Evolutionary conservation across 78 protist species (phyloP).

Genomic region (Dictyostelium purpureum): DNA sequence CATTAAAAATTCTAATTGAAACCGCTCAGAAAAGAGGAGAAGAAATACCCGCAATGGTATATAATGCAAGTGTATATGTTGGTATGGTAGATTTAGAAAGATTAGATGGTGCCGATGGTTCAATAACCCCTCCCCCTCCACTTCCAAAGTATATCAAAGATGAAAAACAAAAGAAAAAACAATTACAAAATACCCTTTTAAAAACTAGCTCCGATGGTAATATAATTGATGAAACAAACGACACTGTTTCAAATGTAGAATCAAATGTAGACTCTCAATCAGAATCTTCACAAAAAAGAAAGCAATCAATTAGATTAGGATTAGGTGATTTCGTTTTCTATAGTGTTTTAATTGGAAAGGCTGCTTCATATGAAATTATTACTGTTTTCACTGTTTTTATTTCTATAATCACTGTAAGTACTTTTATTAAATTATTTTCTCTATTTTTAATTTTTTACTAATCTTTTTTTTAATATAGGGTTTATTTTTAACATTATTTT

Average conservation of each 20-base stretch:
- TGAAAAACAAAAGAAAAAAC: neutral
- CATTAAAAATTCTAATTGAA: slow-evolving; percentile 94
- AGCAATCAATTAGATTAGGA: slow-evolving; percentile 92
- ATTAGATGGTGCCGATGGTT: no score
- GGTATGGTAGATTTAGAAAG: slow-evolving; percentile 13
- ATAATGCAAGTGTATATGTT: slow-evolving; percentile 76
- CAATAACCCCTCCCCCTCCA: neutral
- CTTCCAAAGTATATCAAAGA: neutral
- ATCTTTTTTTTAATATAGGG: slow-evolving; percentile 64
- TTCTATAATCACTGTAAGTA: slow-evolving; percentile 89
- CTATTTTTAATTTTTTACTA: neutral
- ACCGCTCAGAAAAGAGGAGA: slow-evolving; percentile 93
- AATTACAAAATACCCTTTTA: neutral
- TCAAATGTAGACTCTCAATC: neutral
- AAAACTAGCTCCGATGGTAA: neutral
- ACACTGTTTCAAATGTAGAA: neutral
- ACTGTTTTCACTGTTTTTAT: slow-evolving; percentile 89
- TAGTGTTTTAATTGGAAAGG: slow-evolving; percentile 94
- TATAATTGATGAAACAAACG: slow-evolving; percentile 9
- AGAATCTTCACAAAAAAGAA: neutral
- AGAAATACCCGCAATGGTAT: slow-evolving; percentile 95
- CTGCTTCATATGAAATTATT: slow-evolving; percentile 70
- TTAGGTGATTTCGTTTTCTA: slow-evolving; percentile 99
- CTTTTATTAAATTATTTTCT: neutral
- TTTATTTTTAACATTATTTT: slow-evolving; percentile 84